These are phyloP conservation scores for Silene coronaria DNA, from an alignment of 179 eudicot genomes.

Conservation along the genomic window DNA sequence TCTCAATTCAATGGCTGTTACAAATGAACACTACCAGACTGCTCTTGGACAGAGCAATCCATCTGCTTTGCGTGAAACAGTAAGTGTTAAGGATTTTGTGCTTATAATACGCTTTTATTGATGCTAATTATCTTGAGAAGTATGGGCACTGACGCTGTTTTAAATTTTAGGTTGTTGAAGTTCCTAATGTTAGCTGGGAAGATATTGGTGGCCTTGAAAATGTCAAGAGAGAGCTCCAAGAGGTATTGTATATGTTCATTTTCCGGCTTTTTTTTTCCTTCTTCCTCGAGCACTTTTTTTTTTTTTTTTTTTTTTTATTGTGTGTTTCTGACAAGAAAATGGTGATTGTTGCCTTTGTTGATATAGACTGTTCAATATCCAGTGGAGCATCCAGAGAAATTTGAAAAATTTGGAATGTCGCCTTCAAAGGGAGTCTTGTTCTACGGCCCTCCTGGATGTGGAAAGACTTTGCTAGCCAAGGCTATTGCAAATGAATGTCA, in stretches of 20 bases:
- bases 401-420: slow-evolving; percentile 89
- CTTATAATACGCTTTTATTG: neutral
- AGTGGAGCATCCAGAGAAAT: slow-evolving; percentile 91
- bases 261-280: neutral
- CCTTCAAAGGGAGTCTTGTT: slow-evolving; percentile 90
- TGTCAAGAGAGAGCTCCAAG: slow-evolving; percentile 88
- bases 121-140: neutral
- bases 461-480: slow-evolving; percentile 78
- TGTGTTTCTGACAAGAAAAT: neutral
- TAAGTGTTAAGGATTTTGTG: slow-evolving; percentile 26
- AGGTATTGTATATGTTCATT: slow-evolving; percentile 36
- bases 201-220: slow-evolving; percentile 94
- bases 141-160: neutral
- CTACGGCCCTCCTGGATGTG: slow-evolving; percentile 93
- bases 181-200: slow-evolving; percentile 68
- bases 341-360: neutral
- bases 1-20: slow-evolving; percentile 78
- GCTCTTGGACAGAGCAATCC: slow-evolving; percentile 92
- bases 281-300: neutral
- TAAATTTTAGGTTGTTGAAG: slow-evolving; percentile 62
- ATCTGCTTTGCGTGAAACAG: slow-evolving; percentile 86
- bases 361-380: slow-evolving; percentile 88
- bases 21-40: slow-evolving; percentile 77
- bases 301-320: neutral
- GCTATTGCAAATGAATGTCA: slow-evolving; percentile 89